Evolutionary conservation across 1,284 basidiomycete species (phyloP), one percentile per base, ranked within the genome.

Genomic region (Singerocomus inundabilis): DNA sequence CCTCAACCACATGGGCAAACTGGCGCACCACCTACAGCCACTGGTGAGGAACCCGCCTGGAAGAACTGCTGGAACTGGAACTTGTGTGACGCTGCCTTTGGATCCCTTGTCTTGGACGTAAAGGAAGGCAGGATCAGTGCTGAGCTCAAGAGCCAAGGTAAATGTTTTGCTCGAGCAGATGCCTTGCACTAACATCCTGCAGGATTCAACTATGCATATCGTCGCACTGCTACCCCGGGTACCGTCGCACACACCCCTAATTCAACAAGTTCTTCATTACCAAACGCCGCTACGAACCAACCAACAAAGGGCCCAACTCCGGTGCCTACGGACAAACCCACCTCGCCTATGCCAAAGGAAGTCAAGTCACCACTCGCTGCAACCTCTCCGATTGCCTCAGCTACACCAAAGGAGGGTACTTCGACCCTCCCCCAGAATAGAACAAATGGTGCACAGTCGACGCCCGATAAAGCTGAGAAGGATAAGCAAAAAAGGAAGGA

Each of bases 11-110:
- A 83, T 35, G 76, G 80, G 5, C 75, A 78, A 44, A 74, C 77
- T 13, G 82, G 80, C 35, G 76, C 78, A 5, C 79, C 77, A 3
- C 76, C 78, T 18, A 70, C 76, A 5, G 75, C 77, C 24, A 72
- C 76, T 8, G 75, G 77, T 8, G 93, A 94, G 64, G 93, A 94
- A 58, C 83, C 88, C 5, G 83, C 90, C 1, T 98, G 94, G 96
- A 98, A 93, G 72, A 98, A 94, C 69, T 93, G 90, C 62, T 99
- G 96, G 96, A 94, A 98, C 70, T 98, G 94, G 94, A 94, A 96
- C 63, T 72, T 97, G 35, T 93, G 95, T 52, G 96, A 99, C 64
- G 96, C 95, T 8, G 88, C 91, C 1, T 96, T 90, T 57, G 97
- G 96, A 2, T 85, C 83, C 15, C 79, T 99, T 35, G 74, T 98